Base-by-base conservation (phyloP, 2,329 filamentous ascomycete species). In the Alternaria burnsii region DNA sequence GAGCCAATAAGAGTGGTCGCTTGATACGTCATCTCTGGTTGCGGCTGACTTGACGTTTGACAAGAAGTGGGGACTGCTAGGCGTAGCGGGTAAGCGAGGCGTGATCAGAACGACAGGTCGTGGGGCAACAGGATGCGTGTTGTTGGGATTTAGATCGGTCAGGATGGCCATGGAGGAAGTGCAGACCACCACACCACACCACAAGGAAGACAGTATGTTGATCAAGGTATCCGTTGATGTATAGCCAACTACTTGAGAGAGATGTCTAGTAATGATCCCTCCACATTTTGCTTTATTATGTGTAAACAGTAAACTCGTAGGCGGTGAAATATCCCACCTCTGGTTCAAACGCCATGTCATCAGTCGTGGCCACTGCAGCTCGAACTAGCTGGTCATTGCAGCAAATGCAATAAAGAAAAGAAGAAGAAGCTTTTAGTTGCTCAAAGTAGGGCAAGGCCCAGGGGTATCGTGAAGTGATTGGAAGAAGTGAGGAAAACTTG, bases 401-500 rank as follows among this genome's bases (percentile, higher is more conserved):
- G 50, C 56, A 42, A 28, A 38, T 12, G 16, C 20, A 41, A 30
- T 14, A 14, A 42, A 18, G 10, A 32, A 51, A 47, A 50, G 32
- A 36, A 34, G 32, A 12, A 36, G 12, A 55, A 46, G 56, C 59
- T 66, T 63, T 58, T 55, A 18, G 18, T 46, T 26, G 52, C 54
- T 43, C 58, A 42, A 53, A 51, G 38, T 51, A 36, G n/a, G 34
- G 46, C n/a, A 60, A 61, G 34, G 46, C 41, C 57, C 50, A 52
- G 48, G 63, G 63, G 63, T 66, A 66, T 66, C 61, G 55, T 66
- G 51, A 50, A 63, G 59, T 61, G 36, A 28, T 48, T 7, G 50
- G 18, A 51, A 44, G 32, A 52, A 46, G 58, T 32, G 43, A 43
- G n/a, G 48, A 44, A 30, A 44, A 12, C 22, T 4, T 12, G 20